Evolutionary conservation across 805 yeast genomes (phyloP), one percentile per base, ranked within the genome.

Genomic region (Scheffersomyces stipitis): DNA sequence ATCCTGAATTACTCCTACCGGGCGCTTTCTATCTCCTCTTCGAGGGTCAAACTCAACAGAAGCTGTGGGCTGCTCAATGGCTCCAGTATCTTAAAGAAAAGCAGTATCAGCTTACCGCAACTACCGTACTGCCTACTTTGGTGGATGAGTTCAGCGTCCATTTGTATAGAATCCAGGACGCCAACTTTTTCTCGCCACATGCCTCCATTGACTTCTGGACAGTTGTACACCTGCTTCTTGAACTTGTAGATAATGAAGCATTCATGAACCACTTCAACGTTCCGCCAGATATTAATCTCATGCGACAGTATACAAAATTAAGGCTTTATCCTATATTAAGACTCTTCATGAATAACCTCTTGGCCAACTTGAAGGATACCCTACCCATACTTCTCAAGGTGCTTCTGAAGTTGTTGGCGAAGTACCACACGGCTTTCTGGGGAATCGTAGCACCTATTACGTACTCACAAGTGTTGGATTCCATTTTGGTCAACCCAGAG

Each of bases 101-200:
- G 14, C 10, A 15, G 18, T 15, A 33, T 23, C 36, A 15, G n/a
- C 38, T 41, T 26, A 36, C 37, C 8, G 28, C 30, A 17, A 26
- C 27, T 3, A 34, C 45, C 7, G 22, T 43, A 8, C 26, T 33
- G 22, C 31, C 41, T 9, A 64, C 75, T 23, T 52, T 79, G 1
- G 45, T 73, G 5, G 84, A 80, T 47, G 90, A 84, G 49, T 75
- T 73, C 40, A 71, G 67, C 32, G 47, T 60, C 2, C 80, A 81
- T 49, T 61, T 76, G 15, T 66, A 72, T 37, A 59, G 66, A 28
- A 67, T 81, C 31, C 87, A 82, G 51, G 65, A 76, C 45, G 78
- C 80, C 0, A 54, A 61, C 1, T 65, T 57, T 40, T 82, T 73
- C 56, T 64, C 63, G 13, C 73, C 66, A 13, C 54, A 45, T 0